Percentiles rank a stretch among this genome's conserved stretches.
These are phyloP conservation scores for Modicella reniformis DNA, from an alignment of 371 early-diverging fungal genomes.

Conservation along the genomic window DNA sequence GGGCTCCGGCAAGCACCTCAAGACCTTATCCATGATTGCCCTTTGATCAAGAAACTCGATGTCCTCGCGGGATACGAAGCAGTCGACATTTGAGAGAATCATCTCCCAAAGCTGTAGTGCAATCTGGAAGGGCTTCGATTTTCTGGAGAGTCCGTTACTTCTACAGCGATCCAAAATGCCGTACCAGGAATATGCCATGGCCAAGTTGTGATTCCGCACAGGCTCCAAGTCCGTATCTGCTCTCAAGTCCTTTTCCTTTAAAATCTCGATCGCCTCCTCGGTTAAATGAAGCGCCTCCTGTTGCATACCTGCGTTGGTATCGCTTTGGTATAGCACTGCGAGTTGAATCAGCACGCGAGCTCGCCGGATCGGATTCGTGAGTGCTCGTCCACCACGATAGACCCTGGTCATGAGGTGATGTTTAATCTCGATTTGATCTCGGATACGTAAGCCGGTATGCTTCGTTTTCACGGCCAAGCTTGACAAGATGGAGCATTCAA, in stretches of 20 bases:
- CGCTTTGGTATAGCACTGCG: slow-evolving; percentile 20
- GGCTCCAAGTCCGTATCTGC: slow-evolving; percentile 56
- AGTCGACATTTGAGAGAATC: slow-evolving; percentile 51
- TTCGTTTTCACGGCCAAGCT: slow-evolving; percentile 28
- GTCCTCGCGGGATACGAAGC: slow-evolving; percentile 37
- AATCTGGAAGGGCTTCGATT: slow-evolving; percentile 57
- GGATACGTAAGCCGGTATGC: slow-evolving; percentile 12
- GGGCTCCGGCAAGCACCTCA: slow-evolving; percentile 23
- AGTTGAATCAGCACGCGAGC: slow-evolving; percentile 41
- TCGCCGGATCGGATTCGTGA: slow-evolving; percentile 36
- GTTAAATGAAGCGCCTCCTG: slow-evolving; percentile 22
- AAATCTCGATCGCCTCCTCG: slow-evolving; percentile 38
- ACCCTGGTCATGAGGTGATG: slow-evolving; percentile 13
- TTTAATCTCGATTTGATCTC: slow-evolving; percentile 36
- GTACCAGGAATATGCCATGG: slow-evolving; percentile 67
- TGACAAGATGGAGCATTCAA: slow-evolving; percentile 29
- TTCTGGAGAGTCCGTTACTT: slow-evolving; percentile 12
- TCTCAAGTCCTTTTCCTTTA: slow-evolving; percentile 50
- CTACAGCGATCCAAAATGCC: slow-evolving; percentile 57
- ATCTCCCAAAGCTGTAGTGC: slow-evolving; percentile 71
- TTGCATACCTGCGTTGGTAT: slow-evolving; percentile 8
- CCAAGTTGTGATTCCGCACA: slow-evolving; percentile 65
- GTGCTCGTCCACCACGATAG: slow-evolving; percentile 25
- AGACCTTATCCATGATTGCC: slow-evolving; percentile 6
- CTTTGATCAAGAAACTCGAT: background rate